A percentile compares a stretch with the other conserved stretches of the same genome.
Evolutionary conservation across 371 early-diverging fungal genomes (phyloP).

Genomic region (Rhizopus microsporus): DNA sequence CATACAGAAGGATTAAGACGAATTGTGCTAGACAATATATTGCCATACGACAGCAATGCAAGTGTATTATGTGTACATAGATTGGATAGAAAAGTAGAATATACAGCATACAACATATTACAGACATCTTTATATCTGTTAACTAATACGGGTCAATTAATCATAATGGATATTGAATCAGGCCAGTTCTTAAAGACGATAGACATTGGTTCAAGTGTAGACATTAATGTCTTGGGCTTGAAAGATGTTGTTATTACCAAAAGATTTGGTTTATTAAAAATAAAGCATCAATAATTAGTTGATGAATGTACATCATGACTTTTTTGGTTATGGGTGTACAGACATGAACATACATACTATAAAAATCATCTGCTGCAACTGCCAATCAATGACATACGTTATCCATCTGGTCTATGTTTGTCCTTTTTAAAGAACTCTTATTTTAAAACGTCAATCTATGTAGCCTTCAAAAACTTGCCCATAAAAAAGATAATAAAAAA

Average conservation of each 20-base stretch:
- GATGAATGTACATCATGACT: too few species aligned
- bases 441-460: too few species aligned
- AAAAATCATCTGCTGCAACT: too few species aligned
- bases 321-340: too few species aligned
- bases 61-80: conserved; percentile 5
- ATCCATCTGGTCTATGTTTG: too few species aligned
- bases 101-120: conserved; percentile 27
- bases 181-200: conserved; percentile 13
- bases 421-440: too few species aligned
- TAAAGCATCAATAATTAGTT: background rate
- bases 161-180: conserved; percentile 27
- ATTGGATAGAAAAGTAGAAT: conserved; percentile 18
- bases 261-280: conserved; percentile 13
- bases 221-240: conserved; percentile 22
- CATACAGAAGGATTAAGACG: conserved; percentile 4
- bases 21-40: background rate
- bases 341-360: too few species aligned
- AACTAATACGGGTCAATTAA: conserved; percentile 24
- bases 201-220: conserved; percentile 11
- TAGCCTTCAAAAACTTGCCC: too few species aligned
- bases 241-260: conserved; percentile 23
- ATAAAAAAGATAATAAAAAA: too few species aligned
- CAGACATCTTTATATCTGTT: conserved; percentile 22
- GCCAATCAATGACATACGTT: too few species aligned
- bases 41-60: background rate